phyloP scores from a whole-genome alignment of 257 asterid genomes.

The Penstemon davidsonii region DNA sequence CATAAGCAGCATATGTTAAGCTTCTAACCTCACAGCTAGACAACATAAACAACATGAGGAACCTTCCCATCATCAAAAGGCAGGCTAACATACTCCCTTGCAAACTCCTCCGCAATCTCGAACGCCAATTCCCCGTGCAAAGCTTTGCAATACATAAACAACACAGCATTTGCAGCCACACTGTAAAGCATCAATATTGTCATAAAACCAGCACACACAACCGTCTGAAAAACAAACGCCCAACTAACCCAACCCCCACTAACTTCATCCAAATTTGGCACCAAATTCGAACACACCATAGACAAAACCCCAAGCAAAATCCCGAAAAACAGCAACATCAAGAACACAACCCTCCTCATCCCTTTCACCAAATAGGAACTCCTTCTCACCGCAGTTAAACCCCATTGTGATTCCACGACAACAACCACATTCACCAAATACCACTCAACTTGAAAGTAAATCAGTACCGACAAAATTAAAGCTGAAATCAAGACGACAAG shows the following conservation, averaged over 20 bases:
- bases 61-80: conserved; percentile 82
- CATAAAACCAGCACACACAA: conserved; percentile 37
- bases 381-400: conserved; percentile 52
- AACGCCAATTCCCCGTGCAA: conserved; percentile 73
- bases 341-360: conserved; percentile 41
- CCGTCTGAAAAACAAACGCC: conserved; percentile 48
- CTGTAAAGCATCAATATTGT: conserved; percentile 42
- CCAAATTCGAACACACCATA: conserved; percentile 31
- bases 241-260: conserved; percentile 49
- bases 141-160: conserved; percentile 68
- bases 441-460: conserved; percentile 52
- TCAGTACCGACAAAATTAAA: conserved; percentile 15
- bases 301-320: conserved; percentile 25
- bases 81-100: conserved; percentile 69
- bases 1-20: conserved; percentile 10
- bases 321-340: conserved; percentile 31
- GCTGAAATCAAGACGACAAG: conserved; percentile 1
- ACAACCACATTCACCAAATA: conserved; percentile 44
- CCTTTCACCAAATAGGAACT: conserved; percentile 60
- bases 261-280: conserved; percentile 32
- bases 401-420: conserved; percentile 70
- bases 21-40: conserved; percentile 27
- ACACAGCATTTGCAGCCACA: conserved; percentile 39
- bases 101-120: conserved; percentile 85
- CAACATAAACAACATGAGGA: conserved; percentile 79